phyloP scores from a whole-genome alignment of 2,329 filamentous ascomycete genomes.

The Ophiosphaerella korrae region DNA sequence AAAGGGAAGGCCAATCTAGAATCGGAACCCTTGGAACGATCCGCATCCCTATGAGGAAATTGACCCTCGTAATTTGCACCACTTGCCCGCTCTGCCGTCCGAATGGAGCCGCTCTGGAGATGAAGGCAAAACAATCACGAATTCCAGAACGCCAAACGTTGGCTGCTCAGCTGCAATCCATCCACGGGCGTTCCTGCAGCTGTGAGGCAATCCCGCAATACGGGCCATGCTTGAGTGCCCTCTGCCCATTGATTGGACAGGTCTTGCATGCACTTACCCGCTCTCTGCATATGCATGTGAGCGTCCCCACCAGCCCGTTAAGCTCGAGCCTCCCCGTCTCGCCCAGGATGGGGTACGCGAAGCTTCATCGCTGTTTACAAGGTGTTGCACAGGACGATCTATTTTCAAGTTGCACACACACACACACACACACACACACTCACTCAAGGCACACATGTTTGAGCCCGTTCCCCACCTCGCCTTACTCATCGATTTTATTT shows the following conservation, averaged over 20 bases:
- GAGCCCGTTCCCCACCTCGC: not conserved
- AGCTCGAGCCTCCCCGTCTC: slow-evolving; percentile 6
- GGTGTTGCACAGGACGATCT: slow-evolving; percentile 25
- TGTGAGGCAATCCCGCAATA: slow-evolving; percentile 42
- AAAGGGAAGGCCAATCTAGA: slow-evolving; percentile 38
- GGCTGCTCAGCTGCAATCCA: slow-evolving; percentile 23
- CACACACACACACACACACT: too few relatives aligned
- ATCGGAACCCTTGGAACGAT: slow-evolving; percentile 31
- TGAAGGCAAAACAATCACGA: slow-evolving; percentile 8
- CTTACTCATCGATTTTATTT: slow-evolving; percentile 4
- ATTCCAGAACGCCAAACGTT: slow-evolving; percentile 21
- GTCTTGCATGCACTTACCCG: slow-evolving; percentile 43
- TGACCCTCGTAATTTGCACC: not conserved
- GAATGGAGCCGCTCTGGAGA: slow-evolving; percentile 6
- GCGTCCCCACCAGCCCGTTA: slow-evolving; percentile 29
- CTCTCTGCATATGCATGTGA: slow-evolving; percentile 47
- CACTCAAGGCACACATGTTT: slow-evolving; percentile 3
- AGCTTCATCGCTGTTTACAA: slow-evolving; percentile 27
- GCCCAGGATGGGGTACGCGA: slow-evolving; percentile 11
- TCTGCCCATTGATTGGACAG: slow-evolving; percentile 30
- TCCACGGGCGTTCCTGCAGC: slow-evolving; percentile 46
- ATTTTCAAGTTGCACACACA: not conserved
- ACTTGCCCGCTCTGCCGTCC: not conserved
- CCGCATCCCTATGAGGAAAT: slow-evolving; percentile 15
- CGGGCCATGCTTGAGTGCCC: slow-evolving; percentile 24